These are phyloP conservation scores for Salix viminalis DNA, from an alignment of 345 rosid genomes.

Conservation along the genomic window DNA sequence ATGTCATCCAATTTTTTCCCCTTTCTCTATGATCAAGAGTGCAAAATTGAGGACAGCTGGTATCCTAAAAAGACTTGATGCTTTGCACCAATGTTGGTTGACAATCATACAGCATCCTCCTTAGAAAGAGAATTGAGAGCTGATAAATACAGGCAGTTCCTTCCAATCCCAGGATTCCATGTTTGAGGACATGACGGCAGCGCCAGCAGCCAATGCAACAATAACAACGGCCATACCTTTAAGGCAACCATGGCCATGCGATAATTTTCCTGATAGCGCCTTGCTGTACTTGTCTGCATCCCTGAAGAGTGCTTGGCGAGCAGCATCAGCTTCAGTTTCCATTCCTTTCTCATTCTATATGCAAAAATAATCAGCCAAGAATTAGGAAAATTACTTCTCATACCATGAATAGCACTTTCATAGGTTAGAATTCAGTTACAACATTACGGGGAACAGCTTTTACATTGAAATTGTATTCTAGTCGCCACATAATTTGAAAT, in stretches of 20 bases:
- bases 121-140: constrained; percentile 21
- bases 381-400: not conserved
- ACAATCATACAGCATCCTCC: not conserved
- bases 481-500: not conserved
- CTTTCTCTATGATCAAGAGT: constrained; percentile 9
- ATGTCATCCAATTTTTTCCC: constrained; percentile 10
- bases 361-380: constrained; percentile 2
- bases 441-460: not conserved
- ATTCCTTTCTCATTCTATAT: constrained; percentile 57
- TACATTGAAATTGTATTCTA: not conserved
- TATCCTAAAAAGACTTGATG: constrained; percentile 15
- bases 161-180: constrained; percentile 35
- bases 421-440: not conserved
- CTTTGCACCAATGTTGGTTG: constrained; percentile 21
- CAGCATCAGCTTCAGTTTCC: constrained; percentile 30
- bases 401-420: not conserved
- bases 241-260: constrained; percentile 44
- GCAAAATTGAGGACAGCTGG: constrained; percentile 18
- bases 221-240: constrained; percentile 41
- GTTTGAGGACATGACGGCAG: constrained; percentile 34
- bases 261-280: constrained; percentile 38
- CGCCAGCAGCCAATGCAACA: constrained; percentile 46
- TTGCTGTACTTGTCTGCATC: constrained; percentile 62
- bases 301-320: constrained; percentile 28
- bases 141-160: constrained; percentile 28